Evolutionary conservation across 2,329 filamentous ascomycete genomes (phyloP).

Genomic region (Colletotrichum siamense): DNA sequence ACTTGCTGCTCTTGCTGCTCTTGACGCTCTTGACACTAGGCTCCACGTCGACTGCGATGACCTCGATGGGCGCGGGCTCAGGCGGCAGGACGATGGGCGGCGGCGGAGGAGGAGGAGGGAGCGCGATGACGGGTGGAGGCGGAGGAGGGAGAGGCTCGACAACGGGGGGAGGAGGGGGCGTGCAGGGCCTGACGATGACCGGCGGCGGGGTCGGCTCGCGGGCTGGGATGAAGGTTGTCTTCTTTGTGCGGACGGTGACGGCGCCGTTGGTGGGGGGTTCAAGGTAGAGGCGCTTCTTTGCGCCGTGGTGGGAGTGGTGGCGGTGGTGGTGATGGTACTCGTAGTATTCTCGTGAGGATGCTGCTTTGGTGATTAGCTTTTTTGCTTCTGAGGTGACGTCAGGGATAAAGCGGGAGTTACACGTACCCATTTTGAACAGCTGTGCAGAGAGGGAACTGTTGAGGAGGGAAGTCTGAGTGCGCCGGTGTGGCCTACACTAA

Average conservation of each 20-base stretch:
- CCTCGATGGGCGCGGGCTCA: constrained; percentile 27
- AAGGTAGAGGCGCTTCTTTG: constrained; percentile 50
- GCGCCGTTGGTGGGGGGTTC: constrained; percentile 44
- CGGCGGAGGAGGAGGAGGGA: constrained; percentile 21
- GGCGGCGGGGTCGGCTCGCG: constrained; percentile 35
- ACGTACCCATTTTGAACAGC: constrained; percentile 21
- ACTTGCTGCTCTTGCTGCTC: constrained; percentile 21
- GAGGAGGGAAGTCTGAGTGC: not conserved
- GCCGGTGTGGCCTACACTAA: constrained; percentile 10
- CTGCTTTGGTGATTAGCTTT: not conserved
- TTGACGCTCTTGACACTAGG: constrained; percentile 25
- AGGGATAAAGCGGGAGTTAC: not conserved
- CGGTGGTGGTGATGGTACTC: constrained; percentile 23
- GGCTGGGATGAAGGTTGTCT: constrained; percentile 46
- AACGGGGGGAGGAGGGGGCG: constrained; percentile 23
- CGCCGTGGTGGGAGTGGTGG: constrained; percentile 31
- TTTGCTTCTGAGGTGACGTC: not conserved
- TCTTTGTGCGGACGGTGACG: constrained; percentile 36
- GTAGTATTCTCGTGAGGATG: constrained; percentile 20
- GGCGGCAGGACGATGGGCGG: constrained; percentile 24
- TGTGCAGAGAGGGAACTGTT: not conserved
- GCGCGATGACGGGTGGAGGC: not conserved
- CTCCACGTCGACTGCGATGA: constrained; percentile 32
- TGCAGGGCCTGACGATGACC: constrained; percentile 19
- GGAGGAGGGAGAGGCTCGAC: constrained; percentile 26